Evolutionary conservation across 2,329 filamentous ascomycete species (phyloP), one percentile per base, ranked within the genome.

Genomic region (Monosporascus ibericus): DNA sequence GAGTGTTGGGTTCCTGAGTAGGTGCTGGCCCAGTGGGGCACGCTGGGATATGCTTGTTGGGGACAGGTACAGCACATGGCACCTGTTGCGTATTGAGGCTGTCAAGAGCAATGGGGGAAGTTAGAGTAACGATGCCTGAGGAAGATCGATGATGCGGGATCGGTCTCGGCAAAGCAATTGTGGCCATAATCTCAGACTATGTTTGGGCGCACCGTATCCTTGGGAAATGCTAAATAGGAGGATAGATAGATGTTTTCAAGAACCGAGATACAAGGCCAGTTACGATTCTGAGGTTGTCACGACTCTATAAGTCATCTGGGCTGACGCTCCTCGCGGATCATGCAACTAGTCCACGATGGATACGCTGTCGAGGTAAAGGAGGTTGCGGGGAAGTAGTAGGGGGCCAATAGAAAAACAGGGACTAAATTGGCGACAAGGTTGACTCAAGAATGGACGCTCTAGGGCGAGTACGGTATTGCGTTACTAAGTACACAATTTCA

Each of bases 11-110:
- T 54, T 76, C 78, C 62, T 75, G 75, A 50, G 69, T 72, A 47
- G 68, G 76, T 58, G 74, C 82, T 56, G 89, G 86, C 2, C 91
- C 91, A 1, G 91, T 83, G n/a, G 90, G 87, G 71, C 90, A 96
- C 61, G 86, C 75, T n/a, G 92, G 91, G 24, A 96, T 77, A 70
- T 96, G 90, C 70, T 94, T 95, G 72, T 95, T 96, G 9, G 91
- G 90, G 24, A 94, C 77, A 6, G 87, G 65, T 1, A 56, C 51
- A 27, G 65, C 63, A 44, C 64, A 64, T 48, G 63, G 62, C n/a
- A 67, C 55, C 48, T 69, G 68, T 52, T 61, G 63, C 46, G 61
- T 55, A 47, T 66, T 66, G 55, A 71, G 66, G 38, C 68, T 67
- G 17, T 75, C 71, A 55, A 77, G 69, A 27, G 72, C 68, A 53